A percentile compares a stretch with the other conserved stretches of the same genome.
These are phyloP conservation scores for Mycena vulgaris DNA, from an alignment of 768 basidiomycete genomes.

Conservation along the genomic window DNA sequence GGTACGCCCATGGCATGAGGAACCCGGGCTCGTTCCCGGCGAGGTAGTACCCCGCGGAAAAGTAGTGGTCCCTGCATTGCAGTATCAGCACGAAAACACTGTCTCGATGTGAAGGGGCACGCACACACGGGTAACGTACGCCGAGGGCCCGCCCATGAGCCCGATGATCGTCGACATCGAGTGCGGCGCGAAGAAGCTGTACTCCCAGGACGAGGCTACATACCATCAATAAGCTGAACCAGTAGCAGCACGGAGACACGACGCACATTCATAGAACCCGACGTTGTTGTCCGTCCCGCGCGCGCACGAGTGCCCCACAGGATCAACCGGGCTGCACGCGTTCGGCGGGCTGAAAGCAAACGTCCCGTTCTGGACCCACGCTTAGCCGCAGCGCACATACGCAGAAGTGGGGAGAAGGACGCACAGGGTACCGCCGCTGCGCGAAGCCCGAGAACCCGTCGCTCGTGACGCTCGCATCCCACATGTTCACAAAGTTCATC, in stretches of 20 bases:
- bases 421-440: slow-evolving; percentile 60
- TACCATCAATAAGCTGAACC: not conserved
- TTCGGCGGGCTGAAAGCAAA: slow-evolving; percentile 66
- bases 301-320: slow-evolving; percentile 62
- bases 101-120: slow-evolving; percentile 29
- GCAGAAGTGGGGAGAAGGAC: slow-evolving; percentile 33
- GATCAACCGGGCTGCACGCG: slow-evolving; percentile 66
- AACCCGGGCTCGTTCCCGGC: slow-evolving; percentile 69
- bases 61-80: slow-evolving; percentile 59
- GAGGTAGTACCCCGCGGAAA: slow-evolving; percentile 59
- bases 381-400: not conserved
- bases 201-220: slow-evolving; percentile 68
- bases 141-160: slow-evolving; percentile 63
- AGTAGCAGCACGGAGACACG: not conserved
- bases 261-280: slow-evolving; percentile 68
- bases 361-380: slow-evolving; percentile 58
- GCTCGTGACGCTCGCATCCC: slow-evolving; percentile 60
- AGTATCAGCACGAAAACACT: not conserved
- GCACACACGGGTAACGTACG: slow-evolving; percentile 60
- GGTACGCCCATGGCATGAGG: slow-evolving; percentile 63
- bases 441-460: slow-evolving; percentile 66
- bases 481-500: slow-evolving; percentile 68
- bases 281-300: slow-evolving; percentile 65
- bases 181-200: slow-evolving; percentile 68
- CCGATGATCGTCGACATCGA: slow-evolving; percentile 62